Conservation (phyloP, 1,284 basidiomycete species). For the Apiotrichum gamsii region DNA sequence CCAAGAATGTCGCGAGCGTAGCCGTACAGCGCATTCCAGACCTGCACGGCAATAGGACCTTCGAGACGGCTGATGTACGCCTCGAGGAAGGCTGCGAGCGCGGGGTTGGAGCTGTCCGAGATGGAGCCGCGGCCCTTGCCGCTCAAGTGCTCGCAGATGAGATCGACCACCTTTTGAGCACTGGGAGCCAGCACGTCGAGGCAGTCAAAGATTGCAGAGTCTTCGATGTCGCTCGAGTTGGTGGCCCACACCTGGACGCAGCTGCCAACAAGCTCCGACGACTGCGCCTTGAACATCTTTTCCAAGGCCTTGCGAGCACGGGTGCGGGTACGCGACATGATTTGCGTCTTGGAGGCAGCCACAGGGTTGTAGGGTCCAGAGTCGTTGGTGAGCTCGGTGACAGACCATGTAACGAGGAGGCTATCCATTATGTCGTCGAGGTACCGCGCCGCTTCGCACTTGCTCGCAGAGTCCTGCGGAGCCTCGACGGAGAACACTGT, state of each 20-base stretch:
- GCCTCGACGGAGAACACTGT: constrained; percentile 46
- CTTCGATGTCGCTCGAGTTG: constrained; percentile 26
- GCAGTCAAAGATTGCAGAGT: constrained; percentile 65
- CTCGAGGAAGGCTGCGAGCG: constrained; percentile 62
- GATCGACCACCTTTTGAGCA: constrained; percentile 80
- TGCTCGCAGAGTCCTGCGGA: constrained; percentile 19
- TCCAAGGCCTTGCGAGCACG: constrained; percentile 74
- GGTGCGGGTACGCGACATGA: constrained; percentile 44
- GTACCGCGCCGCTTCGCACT: constrained; percentile 23
- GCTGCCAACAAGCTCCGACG: constrained; percentile 69
- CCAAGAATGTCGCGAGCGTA: constrained; percentile 72
- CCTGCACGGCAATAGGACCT: constrained; percentile 80
- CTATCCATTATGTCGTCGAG: constrained; percentile 36
- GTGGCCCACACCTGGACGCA: constrained; percentile 35
- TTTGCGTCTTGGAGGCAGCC: constrained; percentile 37
- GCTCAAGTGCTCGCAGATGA: constrained; percentile 66
- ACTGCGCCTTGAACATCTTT: constrained; percentile 72
- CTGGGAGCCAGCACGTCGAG: constrained; percentile 76
- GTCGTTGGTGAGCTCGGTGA: constrained; percentile 10
- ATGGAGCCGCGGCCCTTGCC: constrained; percentile 53
- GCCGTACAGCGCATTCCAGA: constrained; percentile 75
- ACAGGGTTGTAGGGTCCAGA: not conserved
- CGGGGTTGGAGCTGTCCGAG: constrained; percentile 45
- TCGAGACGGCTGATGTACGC: constrained; percentile 79
- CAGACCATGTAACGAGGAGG: constrained; percentile 35